These are phyloP conservation scores for Cercospora nicotianae DNA, from an alignment of 2,329 filamentous ascomycete species.

Conservation along the genomic window DNA sequence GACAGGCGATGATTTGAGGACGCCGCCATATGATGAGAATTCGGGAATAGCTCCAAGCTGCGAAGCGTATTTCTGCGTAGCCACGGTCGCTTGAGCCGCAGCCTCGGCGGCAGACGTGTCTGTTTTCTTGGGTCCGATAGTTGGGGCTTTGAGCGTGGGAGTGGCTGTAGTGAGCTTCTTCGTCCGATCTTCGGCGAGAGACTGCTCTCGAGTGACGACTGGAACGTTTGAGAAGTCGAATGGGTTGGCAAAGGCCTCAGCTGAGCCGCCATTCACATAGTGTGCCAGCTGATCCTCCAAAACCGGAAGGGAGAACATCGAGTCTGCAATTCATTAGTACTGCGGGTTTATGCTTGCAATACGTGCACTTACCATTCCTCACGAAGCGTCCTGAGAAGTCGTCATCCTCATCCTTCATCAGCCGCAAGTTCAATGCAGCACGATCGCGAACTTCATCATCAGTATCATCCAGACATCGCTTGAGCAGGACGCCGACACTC, in stretches of 20 bases:
- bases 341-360: neutral
- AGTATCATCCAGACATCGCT: conserved; percentile 90
- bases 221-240: conserved; percentile 93
- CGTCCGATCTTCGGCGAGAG: conserved; percentile 90
- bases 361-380: conserved; percentile 70
- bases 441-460: conserved; percentile 97
- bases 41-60: conserved; percentile 87
- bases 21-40: conserved; percentile 80
- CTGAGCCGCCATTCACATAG: conserved; percentile 92
- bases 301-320: conserved; percentile 88
- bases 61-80: conserved; percentile 84
- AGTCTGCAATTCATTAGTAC: conserved; percentile 59
- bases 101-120: conserved; percentile 72
- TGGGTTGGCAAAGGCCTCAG: conserved; percentile 75
- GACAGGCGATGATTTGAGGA: conserved; percentile 85
- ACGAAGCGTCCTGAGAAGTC: conserved; percentile 84
- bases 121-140: conserved; percentile 73
- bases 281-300: conserved; percentile 97
- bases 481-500: conserved; percentile 88
- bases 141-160: conserved; percentile 90
- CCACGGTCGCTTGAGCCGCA: conserved; percentile 69
- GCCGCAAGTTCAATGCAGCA: conserved; percentile 83
- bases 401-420: conserved; percentile 84
- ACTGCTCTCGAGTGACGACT: conserved; percentile 91
- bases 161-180: conserved; percentile 95